Conservation (phyloP, 495 filamentous ascomycete species). For the Penicillium cosmopolitanum region DNA sequence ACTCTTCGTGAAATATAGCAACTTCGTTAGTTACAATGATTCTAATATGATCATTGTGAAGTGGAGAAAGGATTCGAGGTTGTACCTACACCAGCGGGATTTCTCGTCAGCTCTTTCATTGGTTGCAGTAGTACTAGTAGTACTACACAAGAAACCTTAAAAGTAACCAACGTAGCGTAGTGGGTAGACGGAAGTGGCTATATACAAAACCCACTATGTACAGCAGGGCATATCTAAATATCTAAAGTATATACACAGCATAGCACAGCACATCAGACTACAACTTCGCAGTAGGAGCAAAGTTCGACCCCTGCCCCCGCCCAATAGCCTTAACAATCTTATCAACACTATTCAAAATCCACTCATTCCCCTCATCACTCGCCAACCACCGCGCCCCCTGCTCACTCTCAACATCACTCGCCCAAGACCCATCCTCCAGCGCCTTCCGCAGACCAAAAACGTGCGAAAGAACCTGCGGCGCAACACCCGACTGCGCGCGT, state of each 20-base stretch:
- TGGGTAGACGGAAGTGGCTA: too few relatives aligned
- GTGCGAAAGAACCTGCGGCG: slow-evolving; percentile 76
- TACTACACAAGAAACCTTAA: too few relatives aligned
- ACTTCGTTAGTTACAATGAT: too few relatives aligned
- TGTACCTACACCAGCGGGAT: too few relatives aligned
- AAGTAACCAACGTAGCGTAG: too few relatives aligned
- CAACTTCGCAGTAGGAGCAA: slow-evolving; percentile 58
- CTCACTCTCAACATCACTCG: slow-evolving; percentile 54
- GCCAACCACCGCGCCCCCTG: slow-evolving; percentile 67
- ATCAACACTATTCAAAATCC: slow-evolving; percentile 73
- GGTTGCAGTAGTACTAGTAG: too few relatives aligned
- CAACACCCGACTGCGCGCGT: slow-evolving; percentile 75
- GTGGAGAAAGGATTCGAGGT: too few relatives aligned
- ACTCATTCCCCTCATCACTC: slow-evolving; percentile 70
- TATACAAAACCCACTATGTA: too few relatives aligned
- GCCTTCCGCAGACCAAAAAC: slow-evolving; percentile 75
- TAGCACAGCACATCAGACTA: slow-evolving; percentile 28
- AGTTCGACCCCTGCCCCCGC: slow-evolving; percentile 57
- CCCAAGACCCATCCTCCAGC: slow-evolving; percentile 64
- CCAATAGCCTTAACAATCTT: slow-evolving; percentile 66
- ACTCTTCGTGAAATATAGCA: too few relatives aligned
- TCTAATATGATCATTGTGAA: too few relatives aligned
- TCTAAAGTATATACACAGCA: slow-evolving; percentile 7
- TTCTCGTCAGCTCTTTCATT: too few relatives aligned
- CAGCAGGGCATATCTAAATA: neutral